Evolutionary conservation across 768 basidiomycete species (phyloP).

Genomic region (Suillus hirtellus): DNA sequence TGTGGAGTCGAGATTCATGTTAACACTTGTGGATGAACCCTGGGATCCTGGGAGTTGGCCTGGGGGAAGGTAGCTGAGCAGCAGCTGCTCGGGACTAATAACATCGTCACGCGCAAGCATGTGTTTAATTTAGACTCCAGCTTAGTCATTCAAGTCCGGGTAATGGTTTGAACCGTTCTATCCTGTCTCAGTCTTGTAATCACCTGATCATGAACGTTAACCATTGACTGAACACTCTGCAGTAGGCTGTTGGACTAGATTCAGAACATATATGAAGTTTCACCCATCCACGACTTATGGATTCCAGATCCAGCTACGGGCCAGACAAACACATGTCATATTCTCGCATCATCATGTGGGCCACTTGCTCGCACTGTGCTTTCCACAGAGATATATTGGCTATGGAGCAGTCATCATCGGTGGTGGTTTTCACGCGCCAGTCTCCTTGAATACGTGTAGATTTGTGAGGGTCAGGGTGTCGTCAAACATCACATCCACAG

Average conservation of each 20-base stretch:
- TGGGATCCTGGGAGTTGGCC: not conserved
- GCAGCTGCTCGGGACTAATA: not conserved
- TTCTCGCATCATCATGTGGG: not conserved
- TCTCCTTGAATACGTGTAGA: not conserved
- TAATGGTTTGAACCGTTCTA: not conserved
- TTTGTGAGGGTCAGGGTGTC: not conserved
- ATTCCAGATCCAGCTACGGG: not conserved
- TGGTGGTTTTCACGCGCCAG: not conserved
- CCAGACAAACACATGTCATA: not conserved
- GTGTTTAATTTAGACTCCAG: not conserved
- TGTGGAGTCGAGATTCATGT: constrained; percentile 10
- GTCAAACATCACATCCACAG: not conserved
- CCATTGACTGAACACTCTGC: not conserved
- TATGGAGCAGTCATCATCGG: not conserved
- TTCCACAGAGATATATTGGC: not conserved
- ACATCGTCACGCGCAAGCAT: not conserved
- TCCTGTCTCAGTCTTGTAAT: not conserved
- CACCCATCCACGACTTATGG: not conserved
- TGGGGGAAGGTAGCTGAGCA: not conserved
- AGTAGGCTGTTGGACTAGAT: not conserved
- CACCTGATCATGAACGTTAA: not conserved
- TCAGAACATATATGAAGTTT: not conserved
- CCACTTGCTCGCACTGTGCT: not conserved
- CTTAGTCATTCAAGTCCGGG: not conserved
- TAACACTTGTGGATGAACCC: not conserved